Base-by-base conservation (phyloP, 495 filamentous ascomycete genomes). In the Neurospora sp. region DNA sequence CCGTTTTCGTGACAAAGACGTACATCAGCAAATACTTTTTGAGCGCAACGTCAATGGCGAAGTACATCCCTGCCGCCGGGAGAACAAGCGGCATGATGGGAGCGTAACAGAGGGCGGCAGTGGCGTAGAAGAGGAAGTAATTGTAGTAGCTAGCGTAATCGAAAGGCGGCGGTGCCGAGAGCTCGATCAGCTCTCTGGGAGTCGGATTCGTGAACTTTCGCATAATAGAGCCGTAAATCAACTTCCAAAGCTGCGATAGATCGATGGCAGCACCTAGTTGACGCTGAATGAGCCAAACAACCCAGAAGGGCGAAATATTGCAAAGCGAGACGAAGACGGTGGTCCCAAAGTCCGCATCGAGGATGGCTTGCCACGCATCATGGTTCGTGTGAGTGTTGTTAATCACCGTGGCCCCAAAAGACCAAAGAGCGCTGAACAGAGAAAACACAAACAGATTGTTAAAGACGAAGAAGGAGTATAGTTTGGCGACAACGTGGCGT, bases 131-230 rank as follows among this genome's bases (percentile, higher is more conserved):
- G 20, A 98, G 86, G 82, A 98, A 98, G 82, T 90, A 93, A 80
- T 98, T 98, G 85, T 98, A 98, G 83, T 98, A 98, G 74, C 88
- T 93, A 70, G 96, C 93, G 78, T 97, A 99, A 77, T 98, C 95
- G 81, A 99, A 98, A 12, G 92, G 83, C 3, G 92, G 93, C 66
- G 96, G 96, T 49, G 96, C 96, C 9, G 95, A 96, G 83, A 94
- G 90, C 78, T 97, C 93, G 77, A 98, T 98, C 76, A 93, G 86
- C 81, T 99, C 92, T 54, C 96, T 89, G 49, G 96, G 96, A 9
- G 96, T 99, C 3, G 96, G 95, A 71, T 87, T 88, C 71, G 93
- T 88, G 77, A 97, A 97, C 20, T 90, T 94, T 76, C 93, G 91
- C 74, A 89, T 87, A 78, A 96, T 91, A 80, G 91, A 95, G 74